Conservation (phyloP, 2,329 filamentous ascomycete species). For the Aspergillus felis region DNA sequence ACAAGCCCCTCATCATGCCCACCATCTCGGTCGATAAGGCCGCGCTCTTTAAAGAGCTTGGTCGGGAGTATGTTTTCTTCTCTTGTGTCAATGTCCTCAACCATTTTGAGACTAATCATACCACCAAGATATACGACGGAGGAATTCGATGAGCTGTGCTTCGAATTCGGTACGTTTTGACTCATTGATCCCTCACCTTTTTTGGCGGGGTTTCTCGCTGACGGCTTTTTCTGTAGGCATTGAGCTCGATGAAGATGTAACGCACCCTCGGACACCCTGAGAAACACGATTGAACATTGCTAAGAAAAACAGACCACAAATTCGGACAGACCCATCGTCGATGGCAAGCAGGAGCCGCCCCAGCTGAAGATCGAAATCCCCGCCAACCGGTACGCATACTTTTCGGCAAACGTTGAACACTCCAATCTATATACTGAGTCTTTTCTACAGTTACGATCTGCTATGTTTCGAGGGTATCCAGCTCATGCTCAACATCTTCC, state of each 20-base stretch:
- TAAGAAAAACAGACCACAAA: slow-evolving; percentile 58
- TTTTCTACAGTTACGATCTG: slow-evolving; percentile 65
- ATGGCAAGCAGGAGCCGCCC: slow-evolving; percentile 78
- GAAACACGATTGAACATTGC: slow-evolving; percentile 19
- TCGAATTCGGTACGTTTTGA: slow-evolving; percentile 73
- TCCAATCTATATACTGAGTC: slow-evolving; percentile 19
- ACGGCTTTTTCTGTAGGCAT: slow-evolving; percentile 53
- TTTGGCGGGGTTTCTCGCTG: slow-evolving; percentile 27
- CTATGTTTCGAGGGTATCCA: slow-evolving; percentile 96
- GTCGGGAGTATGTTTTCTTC: slow-evolving; percentile 64
- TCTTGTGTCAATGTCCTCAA: slow-evolving; percentile 11
- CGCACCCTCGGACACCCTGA: neutral
- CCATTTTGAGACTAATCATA: slow-evolving; percentile 5
- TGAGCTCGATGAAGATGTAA: slow-evolving; percentile 88
- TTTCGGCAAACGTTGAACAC: neutral
- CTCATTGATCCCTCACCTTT: slow-evolving; percentile 3
- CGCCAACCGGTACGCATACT: slow-evolving; percentile 71
- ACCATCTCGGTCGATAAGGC: slow-evolving; percentile 97
- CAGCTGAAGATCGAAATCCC: slow-evolving; percentile 98
- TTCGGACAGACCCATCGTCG: slow-evolving; percentile 66
- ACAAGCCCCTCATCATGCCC: slow-evolving; percentile 64
- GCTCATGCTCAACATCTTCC: slow-evolving; percentile 93
- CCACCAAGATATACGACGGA: slow-evolving; percentile 72
- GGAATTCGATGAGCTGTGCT: slow-evolving; percentile 95
- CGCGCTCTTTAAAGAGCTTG: slow-evolving; percentile 87